Base-by-base conservation (phyloP, 1,284 basidiomycete species). In the Cryptococcus neoformans region DNA sequence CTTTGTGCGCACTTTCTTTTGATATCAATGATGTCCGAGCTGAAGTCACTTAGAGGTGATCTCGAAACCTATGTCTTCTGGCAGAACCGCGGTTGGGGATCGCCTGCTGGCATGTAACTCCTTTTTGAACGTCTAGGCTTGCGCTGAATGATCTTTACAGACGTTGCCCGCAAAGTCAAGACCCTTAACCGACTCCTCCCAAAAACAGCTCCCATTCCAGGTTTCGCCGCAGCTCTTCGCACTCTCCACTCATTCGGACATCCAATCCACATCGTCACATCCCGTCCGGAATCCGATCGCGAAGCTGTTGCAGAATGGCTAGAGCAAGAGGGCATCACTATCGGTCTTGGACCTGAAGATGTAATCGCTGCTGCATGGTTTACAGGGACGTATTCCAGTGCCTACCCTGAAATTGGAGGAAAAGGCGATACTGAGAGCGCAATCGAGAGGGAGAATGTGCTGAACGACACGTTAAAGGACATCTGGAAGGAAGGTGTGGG, bases 221-320 rank as follows among this genome's bases (percentile, higher is more conserved):
- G 64, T 2, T 60, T 70, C 37, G 62, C 58, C 9, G 34, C 46
- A 3, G 65, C 60, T 8, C 60, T 74, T 12, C 53, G 54, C 11
- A 51, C 49, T 2, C 58, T 74, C 16, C 67, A 63, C 44, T 55
- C 51, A 3, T 52, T 72, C 3, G 72, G 72, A 4, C 72, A 74
- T 51, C 67, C 67, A 2, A 50, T 74, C 2, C 71, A 74, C 60
- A 65, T 74, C 38, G 62, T 74, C 56, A 69, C 68, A 1, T 62
- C 66, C 3, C 62, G 71, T 1, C 54, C 66, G 4, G 54, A 54
- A 28, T 14, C 51, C 9, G 65, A 65, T 28, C 41, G 55, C 40
- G 38, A 55, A 21, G 57, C 53, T 10, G 54, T 70, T 14, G 37
- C 49, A 11, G 50, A 58, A 4, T 72, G 68, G 68, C 57, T 72